phyloP scores from a whole-genome alignment of 1,139 yeast species.

The Protomyces inouyei region DNA sequence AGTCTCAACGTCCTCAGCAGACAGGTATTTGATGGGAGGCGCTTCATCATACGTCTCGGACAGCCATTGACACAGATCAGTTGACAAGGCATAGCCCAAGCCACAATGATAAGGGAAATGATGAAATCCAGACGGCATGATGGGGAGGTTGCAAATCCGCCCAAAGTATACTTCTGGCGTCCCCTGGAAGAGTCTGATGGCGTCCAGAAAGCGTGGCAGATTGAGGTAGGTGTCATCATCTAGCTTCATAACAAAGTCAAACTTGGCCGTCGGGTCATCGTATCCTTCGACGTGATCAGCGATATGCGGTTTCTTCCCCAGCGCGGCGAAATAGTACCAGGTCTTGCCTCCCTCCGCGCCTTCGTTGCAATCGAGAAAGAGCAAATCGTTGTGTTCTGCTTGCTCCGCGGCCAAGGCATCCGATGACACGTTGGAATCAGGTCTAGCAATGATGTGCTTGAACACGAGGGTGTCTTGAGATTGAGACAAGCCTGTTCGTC shows the following conservation, averaged over 20 bases:
- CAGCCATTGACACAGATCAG: background rate
- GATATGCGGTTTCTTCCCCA: background rate
- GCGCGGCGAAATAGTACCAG: background rate
- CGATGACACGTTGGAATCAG: background rate
- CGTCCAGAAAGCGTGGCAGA: background rate
- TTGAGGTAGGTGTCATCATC: constrained; percentile 17
- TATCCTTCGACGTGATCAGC: background rate
- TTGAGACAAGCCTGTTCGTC: background rate
- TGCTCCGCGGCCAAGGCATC: background rate
- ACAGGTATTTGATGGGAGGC: background rate
- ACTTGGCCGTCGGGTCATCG: background rate
- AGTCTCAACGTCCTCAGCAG: background rate
- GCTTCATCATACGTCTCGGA: background rate
- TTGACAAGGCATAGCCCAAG: constrained; percentile 1
- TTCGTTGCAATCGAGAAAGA: constrained; percentile 3
- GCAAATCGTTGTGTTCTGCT: background rate
- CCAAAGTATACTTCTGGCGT: constrained; percentile 2
- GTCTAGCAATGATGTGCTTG: background rate
- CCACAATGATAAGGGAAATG: constrained; percentile 18
- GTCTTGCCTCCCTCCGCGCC: constrained; percentile 16
- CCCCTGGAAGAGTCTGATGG: background rate
- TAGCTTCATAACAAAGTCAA: constrained; percentile 11
- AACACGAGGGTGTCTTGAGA: background rate
- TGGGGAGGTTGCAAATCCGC: background rate
- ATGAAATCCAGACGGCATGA: background rate